phyloP scores from a whole-genome alignment of 192 early-diverging fungal genomes.

The Podila verticillata region DNA sequence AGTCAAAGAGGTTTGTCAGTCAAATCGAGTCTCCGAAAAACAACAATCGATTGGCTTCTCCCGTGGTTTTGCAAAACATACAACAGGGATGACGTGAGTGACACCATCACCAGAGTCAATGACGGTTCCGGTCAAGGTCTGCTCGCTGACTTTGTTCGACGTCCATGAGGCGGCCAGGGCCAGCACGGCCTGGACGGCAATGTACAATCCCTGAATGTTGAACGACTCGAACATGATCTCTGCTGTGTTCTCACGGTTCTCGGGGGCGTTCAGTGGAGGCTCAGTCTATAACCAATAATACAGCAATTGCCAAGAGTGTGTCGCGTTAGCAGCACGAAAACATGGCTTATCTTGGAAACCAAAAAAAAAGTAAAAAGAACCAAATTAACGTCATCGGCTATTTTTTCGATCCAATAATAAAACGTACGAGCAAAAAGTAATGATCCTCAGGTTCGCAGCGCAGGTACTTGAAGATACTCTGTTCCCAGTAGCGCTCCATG shows the following conservation, averaged over 20 bases:
- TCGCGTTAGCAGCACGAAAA: not conserved
- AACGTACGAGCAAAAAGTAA: conserved; percentile 86
- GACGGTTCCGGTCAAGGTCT: conserved; percentile 96
- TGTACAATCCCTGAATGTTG: conserved; percentile 97
- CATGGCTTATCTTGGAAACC: no score
- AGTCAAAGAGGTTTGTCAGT: not conserved
- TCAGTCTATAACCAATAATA: conserved; percentile 76
- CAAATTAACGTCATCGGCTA: no score
- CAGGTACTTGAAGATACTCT: conserved; percentile 97
- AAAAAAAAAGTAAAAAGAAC: no score
- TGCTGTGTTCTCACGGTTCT: conserved; percentile 98
- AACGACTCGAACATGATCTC: conserved; percentile 99
- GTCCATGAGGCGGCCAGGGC: conserved; percentile 97
- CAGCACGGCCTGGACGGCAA: conserved; percentile 99
- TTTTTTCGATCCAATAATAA: not conserved
- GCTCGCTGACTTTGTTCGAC: conserved; percentile 81
- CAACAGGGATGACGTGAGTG: conserved; percentile 98
- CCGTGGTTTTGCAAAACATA: conserved; percentile 50
- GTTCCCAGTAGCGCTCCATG: conserved; percentile 99
- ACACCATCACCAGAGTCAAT: conserved; percentile 99
- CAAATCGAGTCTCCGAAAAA: not conserved
- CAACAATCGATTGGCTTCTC: not conserved
- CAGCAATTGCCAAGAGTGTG: not conserved
- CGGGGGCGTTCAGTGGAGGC: conserved; percentile 96
- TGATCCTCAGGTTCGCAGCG: conserved; percentile 99